These are phyloP conservation scores for Jimgerdemannia flammicorona DNA, from an alignment of 192 early-diverging fungal species.

Conservation along the genomic window DNA sequence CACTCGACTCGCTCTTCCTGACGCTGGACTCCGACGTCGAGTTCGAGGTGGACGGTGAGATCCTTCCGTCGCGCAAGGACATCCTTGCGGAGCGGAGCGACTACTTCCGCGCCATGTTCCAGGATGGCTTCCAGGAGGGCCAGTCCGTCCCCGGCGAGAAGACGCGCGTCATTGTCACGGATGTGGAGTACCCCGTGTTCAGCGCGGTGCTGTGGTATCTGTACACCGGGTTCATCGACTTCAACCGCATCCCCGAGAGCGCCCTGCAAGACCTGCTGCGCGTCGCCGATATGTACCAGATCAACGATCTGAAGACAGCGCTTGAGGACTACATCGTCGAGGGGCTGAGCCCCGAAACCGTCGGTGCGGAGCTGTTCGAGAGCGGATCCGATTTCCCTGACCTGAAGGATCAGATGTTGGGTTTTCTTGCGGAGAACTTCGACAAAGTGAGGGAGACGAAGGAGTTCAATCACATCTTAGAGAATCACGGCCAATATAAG, in stretches of 20 bases:
- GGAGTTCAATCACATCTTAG: background rate
- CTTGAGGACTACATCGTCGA: background rate
- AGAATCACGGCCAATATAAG: too few species aligned
- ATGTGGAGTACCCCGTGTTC: background rate
- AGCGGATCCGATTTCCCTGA: background rate
- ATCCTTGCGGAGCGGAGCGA: slow-evolving; percentile 10
- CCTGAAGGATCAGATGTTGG: slow-evolving; percentile 8
- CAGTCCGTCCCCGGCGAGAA: background rate
- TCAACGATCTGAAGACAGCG: background rate
- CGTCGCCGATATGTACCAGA: slow-evolving; percentile 11
- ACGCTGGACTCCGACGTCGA: too few species aligned
- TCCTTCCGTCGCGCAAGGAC: background rate
- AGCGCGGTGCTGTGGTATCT: too few species aligned
- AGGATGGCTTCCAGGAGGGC: slow-evolving; percentile 6
- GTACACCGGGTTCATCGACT: background rate
- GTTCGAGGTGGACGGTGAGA: too few species aligned
- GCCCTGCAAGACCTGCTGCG: background rate
- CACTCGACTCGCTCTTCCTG: too few species aligned
- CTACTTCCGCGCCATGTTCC: slow-evolving; percentile 17
- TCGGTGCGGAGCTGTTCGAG: background rate
- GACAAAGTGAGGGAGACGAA: slow-evolving; percentile 5
- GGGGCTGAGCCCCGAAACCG: background rate
- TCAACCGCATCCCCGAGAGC: background rate
- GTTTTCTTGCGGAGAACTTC: slow-evolving; percentile 7
- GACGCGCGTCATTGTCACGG: background rate